These are phyloP conservation scores for Ophiostoma piceae DNA, from an alignment of 2,329 filamentous ascomycete genomes.

Conservation along the genomic window DNA sequence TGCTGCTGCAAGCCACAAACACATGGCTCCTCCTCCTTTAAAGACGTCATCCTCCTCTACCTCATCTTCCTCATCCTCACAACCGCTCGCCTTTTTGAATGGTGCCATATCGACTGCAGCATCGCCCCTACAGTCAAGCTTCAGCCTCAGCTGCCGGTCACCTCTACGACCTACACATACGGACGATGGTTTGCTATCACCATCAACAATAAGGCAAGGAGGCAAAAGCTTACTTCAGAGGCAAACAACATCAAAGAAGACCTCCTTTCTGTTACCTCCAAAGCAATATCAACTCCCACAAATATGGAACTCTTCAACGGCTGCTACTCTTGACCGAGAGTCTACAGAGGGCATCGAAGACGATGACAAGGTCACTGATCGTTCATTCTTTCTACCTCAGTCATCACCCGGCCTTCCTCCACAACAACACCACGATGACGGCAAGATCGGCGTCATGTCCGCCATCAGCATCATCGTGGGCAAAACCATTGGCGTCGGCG, in stretches of 20 bases:
- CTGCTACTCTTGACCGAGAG: too few relatives aligned
- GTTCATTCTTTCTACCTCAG: background rate
- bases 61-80: background rate
- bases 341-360: background rate
- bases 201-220: background rate
- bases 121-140: background rate
- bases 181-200: background rate
- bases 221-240: background rate
- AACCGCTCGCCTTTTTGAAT: background rate
- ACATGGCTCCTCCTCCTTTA: background rate
- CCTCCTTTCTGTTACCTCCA: background rate
- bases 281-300: background rate
- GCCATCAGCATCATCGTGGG: background rate
- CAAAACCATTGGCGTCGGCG: constrained; percentile 1
- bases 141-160: background rate
- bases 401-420: background rate
- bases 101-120: background rate
- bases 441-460: background rate
- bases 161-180: background rate
- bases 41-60: background rate
- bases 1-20: background rate
- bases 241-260: background rate
- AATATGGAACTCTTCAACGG: too few relatives aligned
- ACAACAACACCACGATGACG: background rate
- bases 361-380: background rate